Evolutionary conservation across 805 yeast genomes (phyloP).

Genomic region (Priceomyces carsonii): DNA sequence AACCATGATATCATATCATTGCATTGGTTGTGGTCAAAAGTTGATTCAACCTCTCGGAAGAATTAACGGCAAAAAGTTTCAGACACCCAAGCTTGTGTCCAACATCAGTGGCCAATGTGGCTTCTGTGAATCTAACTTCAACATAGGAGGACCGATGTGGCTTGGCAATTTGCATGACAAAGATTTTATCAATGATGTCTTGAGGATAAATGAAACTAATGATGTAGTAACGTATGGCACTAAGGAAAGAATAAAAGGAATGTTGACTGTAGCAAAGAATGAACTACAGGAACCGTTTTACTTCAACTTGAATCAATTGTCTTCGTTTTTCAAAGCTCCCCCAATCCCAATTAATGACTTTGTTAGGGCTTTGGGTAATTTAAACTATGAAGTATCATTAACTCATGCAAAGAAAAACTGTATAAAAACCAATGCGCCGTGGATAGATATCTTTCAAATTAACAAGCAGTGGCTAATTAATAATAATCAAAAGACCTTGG

Average conservation of each 20-base stretch:
- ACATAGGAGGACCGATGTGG: constrained; percentile 97
- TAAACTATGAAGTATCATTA: constrained; percentile 79
- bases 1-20: constrained; percentile 76
- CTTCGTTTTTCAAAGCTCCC: constrained; percentile 75
- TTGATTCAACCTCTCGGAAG: constrained; percentile 77
- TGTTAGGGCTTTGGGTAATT: constrained; percentile 78
- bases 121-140: constrained; percentile 69
- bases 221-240: constrained; percentile 71
- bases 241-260: constrained; percentile 81
- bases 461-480: constrained; percentile 58
- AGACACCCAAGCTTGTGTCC: constrained; percentile 39
- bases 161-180: constrained; percentile 66
- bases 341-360: constrained; percentile 77
- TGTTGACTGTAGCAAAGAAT: constrained; percentile 79
- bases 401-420: constrained; percentile 89
- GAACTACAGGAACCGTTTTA: constrained; percentile 77
- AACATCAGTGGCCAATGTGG: constrained; percentile 62
- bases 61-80: constrained; percentile 47
- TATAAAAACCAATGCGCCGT: constrained; percentile 88
- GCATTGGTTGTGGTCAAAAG: constrained; percentile 83
- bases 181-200: constrained; percentile 64
- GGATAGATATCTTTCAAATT: constrained; percentile 74
- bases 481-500: constrained; percentile 22
- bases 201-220: constrained; percentile 52
- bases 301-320: constrained; percentile 74